Evolutionary conservation across 2,329 filamentous ascomycete species (phyloP), one percentile per base, ranked within the genome.

Genomic region (Macrophomina pseudophaseolina): DNA sequence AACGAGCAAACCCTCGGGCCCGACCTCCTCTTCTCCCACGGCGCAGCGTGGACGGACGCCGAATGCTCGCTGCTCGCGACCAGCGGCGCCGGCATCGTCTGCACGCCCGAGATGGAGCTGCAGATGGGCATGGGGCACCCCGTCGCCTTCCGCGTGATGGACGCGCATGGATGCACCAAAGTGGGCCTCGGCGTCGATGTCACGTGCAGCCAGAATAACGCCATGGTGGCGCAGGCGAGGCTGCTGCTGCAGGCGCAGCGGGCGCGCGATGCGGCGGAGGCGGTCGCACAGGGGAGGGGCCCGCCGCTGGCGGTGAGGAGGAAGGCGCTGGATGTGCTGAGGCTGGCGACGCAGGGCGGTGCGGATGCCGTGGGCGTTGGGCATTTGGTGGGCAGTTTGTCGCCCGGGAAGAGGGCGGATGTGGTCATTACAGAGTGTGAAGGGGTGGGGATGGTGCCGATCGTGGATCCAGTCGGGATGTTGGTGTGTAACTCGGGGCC

Each of bases 111-210:
- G 30, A 62, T 40, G 42, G 58, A 62, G 58, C 5, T 62, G 30
- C 38, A 46, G 23, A 62, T 62, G 58, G 58, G 58, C 23, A 62
- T 62, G 58, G 58, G 56, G 40, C 56, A 60, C 5, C 56, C 56
- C 5, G 32, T 60, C 14, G 56, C 56, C 33, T 60, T 60, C 16
- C 28, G 32, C 18, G 33, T 8, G n/a, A 3, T 23, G 12, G 51
- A 38, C n/a, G 38, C 2, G 40, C 18, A 7, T 2, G 35, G 44
- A 7, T 33, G 58, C 0, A 14, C 5, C 23, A 62, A 35, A 40
- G 58, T 51, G 6, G 46, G 58, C 4, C 9, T 62, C 7, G 40
- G 58, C 16, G 18, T 62, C 23, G 58, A 62, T 28, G 46, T 62
- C 5, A 49, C 40, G 40, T 62, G 42, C 40, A 48, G 32, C 12